Conservation (phyloP, 306 rosid species). For the Vigna nakashimae region DNA sequence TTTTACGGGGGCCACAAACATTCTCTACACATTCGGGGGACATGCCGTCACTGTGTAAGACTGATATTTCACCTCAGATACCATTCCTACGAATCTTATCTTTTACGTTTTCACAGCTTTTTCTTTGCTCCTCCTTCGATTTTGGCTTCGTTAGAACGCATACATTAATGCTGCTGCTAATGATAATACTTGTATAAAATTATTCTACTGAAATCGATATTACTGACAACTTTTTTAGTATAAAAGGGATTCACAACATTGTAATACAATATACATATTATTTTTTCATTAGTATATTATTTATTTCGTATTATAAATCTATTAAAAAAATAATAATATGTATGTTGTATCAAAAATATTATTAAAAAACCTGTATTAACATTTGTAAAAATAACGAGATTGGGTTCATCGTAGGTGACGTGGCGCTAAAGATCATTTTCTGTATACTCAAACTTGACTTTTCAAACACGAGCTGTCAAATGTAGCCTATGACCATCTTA, state of each 20-base stretch:
- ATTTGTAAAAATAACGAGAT: no score
- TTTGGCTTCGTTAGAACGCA: background rate
- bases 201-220: background rate
- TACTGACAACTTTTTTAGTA: background rate
- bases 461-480: background rate
- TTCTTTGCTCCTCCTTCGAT: background rate
- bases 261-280: no score
- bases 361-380: no score
- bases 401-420: no score
- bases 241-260: no score
- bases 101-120: background rate
- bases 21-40: constrained; percentile 92
- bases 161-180: background rate
- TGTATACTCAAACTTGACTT: background rate
- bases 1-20: constrained; percentile 92
- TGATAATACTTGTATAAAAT: background rate
- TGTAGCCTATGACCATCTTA: background rate
- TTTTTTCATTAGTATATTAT: no score
- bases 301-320: no score
- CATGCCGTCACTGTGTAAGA: constrained; percentile 88
- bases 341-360: no score
- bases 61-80: background rate
- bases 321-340: no score
- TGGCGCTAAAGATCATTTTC: background rate
- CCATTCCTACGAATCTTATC: background rate